Percentiles rank a stretch among this genome's conserved stretches.
These are phyloP conservation scores for Leptographium wingfieldii DNA, from an alignment of 2,329 filamentous ascomycete species.

Conservation along the genomic window DNA sequence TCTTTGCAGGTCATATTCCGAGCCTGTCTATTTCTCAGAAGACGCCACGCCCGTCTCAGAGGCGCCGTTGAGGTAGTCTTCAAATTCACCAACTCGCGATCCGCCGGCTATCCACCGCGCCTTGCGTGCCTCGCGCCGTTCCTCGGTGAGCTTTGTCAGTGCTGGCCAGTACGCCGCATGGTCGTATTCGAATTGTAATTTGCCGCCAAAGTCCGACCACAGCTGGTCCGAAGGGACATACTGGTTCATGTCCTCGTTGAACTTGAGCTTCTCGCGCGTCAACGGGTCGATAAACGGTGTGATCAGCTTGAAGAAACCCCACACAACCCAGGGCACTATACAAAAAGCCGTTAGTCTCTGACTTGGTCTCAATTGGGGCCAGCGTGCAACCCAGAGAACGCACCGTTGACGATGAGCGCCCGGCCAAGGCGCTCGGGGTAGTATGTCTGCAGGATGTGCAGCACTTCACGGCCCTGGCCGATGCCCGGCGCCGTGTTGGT, in stretches of 20 bases:
- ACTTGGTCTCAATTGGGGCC: not conserved
- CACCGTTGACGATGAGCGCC: constrained; percentile 80
- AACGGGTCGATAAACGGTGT: constrained; percentile 92
- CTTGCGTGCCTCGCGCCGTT: constrained; percentile 48
- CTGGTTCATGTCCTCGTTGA: constrained; percentile 80
- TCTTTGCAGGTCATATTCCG: not conserved
- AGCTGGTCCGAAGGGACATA: constrained; percentile 76
- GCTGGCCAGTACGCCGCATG: constrained; percentile 84
- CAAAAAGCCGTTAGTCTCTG: not conserved
- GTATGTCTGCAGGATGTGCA: constrained; percentile 86
- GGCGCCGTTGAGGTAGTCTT: constrained; percentile 69
- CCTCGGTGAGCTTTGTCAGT: constrained; percentile 56
- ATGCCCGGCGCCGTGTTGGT: constrained; percentile 63
- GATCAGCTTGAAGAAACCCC: constrained; percentile 92
- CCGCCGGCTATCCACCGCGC: constrained; percentile 71
- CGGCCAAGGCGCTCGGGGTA: constrained; percentile 87
- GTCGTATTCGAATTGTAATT: constrained; percentile 83
- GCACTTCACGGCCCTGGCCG: constrained; percentile 65
- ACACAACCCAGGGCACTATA: constrained; percentile 78
- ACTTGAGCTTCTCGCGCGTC: constrained; percentile 90
- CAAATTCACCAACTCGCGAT: constrained; percentile 71
- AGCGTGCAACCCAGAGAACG: constrained; percentile 16
- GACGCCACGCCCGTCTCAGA: constrained; percentile 17
- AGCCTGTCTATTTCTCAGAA: not conserved
- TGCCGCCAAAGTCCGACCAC: constrained; percentile 62